Base-by-base conservation (phyloP, 352 stramenopile species). In the Pythium myriotylum region DNA sequence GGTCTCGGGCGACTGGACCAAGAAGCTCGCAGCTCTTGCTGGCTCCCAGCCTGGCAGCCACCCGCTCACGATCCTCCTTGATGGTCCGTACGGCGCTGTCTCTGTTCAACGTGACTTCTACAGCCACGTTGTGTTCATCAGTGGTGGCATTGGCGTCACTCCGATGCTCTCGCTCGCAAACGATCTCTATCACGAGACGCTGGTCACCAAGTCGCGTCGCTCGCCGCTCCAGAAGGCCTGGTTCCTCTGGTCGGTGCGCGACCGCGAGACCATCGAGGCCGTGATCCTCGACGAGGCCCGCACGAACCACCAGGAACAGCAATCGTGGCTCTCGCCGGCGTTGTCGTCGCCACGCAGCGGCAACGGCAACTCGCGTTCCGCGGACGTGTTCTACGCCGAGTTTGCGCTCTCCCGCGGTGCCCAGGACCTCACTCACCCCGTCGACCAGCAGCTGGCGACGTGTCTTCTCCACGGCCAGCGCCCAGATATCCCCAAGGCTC, bases 1-100 rank as follows among this genome's bases (percentile, higher is more conserved):
- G 33, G 64, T 72, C 0, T 14, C 79, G 1, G 81, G 84, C 20
- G 79, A 88, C 45, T 91, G 84, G 84, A 93, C 84, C 27, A 75
- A 68, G 3, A 76, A 74, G 33, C 67, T 93, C n/a, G 67, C 68
- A 14, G 19, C 37, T 3, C 22, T 84, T n/a, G 67, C 72, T 20
- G 33, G 61, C 39, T 26, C 45, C 22, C 41, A 52, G 32, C 27
- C 45, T 16, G 33, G 56, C n/a, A 32, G 27, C 1, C 17, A 24
- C 20, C 52, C 17, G 22, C 71, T 76, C 2, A 60, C 69, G 2
- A 24, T 88, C 13, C 68, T 86, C 0, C 54, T 88, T 0, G 81
- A 86, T 12, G 81, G 81, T 9, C 74, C 76, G 1, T 88, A 88
- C 43, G 81, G 81, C 0, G 65, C 68, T 9, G 37, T 81, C 0